A percentile compares a stretch with the other conserved stretches of the same genome.
Evolutionary conservation across 2,329 filamentous ascomycete genomes (phyloP).

Genomic region (Truncatella angustata): DNA sequence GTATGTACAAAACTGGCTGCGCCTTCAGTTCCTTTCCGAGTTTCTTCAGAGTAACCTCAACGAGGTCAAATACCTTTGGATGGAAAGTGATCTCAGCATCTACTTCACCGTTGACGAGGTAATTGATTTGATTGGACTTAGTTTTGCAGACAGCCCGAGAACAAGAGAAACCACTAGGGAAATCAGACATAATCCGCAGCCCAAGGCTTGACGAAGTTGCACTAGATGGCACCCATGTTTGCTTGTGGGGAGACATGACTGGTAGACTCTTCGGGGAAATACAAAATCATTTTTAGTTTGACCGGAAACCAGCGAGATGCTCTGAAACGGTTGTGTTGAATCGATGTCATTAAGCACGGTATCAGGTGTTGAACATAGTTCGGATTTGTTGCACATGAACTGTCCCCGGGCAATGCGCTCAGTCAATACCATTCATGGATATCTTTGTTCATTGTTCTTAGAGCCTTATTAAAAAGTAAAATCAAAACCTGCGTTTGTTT

Average conservation of each 20-base stretch:
- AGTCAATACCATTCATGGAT: too few species aligned
- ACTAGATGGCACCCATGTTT: too few species aligned
- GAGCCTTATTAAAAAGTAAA: too few species aligned
- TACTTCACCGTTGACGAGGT: constrained; percentile 62
- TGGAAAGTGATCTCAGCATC: constrained; percentile 63
- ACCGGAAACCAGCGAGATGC: too few species aligned
- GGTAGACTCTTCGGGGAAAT: background rate
- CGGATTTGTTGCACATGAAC: too few species aligned
- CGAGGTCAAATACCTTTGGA: constrained; percentile 63
- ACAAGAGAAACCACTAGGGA: constrained; percentile 58
- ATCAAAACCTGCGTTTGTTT: too few species aligned
- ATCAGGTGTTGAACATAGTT: too few species aligned
- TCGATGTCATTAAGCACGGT: too few species aligned
- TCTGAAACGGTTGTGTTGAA: too few species aligned
- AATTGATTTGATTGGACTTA: constrained; percentile 59
- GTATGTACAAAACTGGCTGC: constrained; percentile 61
- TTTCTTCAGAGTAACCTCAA: constrained; percentile 65
- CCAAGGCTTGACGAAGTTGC: constrained; percentile 20
- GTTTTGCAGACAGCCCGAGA: constrained; percentile 62
- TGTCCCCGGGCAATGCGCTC: too few species aligned
- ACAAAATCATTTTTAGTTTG: background rate
- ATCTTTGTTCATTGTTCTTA: too few species aligned
- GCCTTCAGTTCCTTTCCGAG: constrained; percentile 63
- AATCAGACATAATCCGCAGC: constrained; percentile 51
- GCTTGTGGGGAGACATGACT: background rate